Evolutionary conservation across 1,139 yeast genomes (phyloP), one percentile per base, ranked within the genome.

Genomic region (Geotrichum citri-aurantii): DNA sequence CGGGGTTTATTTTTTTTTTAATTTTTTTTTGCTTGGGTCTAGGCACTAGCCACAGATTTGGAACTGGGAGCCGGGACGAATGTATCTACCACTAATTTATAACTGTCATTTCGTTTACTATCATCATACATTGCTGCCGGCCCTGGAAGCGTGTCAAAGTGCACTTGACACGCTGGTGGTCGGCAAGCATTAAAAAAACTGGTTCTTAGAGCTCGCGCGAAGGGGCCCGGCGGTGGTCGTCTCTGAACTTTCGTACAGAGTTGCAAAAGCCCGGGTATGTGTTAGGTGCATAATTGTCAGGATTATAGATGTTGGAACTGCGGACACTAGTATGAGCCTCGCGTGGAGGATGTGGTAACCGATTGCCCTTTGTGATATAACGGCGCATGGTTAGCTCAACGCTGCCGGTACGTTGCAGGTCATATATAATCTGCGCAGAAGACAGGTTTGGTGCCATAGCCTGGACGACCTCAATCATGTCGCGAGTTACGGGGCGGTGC

Each of bases 401-500:
- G 6, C 88, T 85, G 0, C 96, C 96, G 0, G 95, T 81, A 5
- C 55, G 26, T 67, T 83, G 81, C 55, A 82, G 70, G 59, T 74
- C 77, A 57, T 63, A 70, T 29, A 73, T 61, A 57, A 92, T 89
- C 70, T 88, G 95, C n/a, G 81, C 88, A 8, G 74, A 79, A 0
- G 88, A 77, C 54, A 89, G 75, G 40, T 78, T 78, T 1, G 98
- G 97, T 0, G 91, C 96, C 62, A 92, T 78, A 29, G 91, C 82
- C 65, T 85, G 89, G 1, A 92, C 97, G 0, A 88, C 85, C 64
- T 88, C 95, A 54, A 92, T 79, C 98, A 92, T 92, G 63, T 82
- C 84, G 11, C 79, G 81, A 2, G 90, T 86, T n/a, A 88, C 87
- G 2, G 44, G 44, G 19, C 44, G 44, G 21, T 37, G 44, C 19